Conservation (phyloP, 805 yeast species). For the Yarrowia sp. region DNA sequence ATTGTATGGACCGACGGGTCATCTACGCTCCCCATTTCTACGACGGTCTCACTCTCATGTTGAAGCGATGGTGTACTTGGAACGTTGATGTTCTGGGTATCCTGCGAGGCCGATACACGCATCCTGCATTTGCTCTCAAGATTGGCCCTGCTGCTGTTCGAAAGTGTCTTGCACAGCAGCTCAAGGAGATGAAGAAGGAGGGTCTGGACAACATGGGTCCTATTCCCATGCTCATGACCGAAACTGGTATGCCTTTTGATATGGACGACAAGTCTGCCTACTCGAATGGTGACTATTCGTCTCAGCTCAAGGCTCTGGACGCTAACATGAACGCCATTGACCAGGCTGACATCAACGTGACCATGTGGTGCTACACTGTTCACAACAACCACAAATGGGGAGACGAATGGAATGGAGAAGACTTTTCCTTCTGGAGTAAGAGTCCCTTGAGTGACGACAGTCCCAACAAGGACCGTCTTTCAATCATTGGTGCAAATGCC, state of each 20-base stretch:
- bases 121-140: conserved; percentile 70
- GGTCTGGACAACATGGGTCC: conserved; percentile 63
- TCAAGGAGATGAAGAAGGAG: conserved; percentile 68
- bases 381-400: conserved; percentile 81
- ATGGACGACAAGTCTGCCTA: conserved; percentile 82
- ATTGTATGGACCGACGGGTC: conserved; percentile 66
- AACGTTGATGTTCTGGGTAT: conserved; percentile 89
- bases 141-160: conserved; percentile 80
- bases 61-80: conserved; percentile 82
- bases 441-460: conserved; percentile 50
- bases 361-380: conserved; percentile 83
- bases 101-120: conserved; percentile 72
- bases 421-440: conserved; percentile 80
- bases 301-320: conserved; percentile 82
- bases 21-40: conserved; percentile 86
- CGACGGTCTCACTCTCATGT: conserved; percentile 91
- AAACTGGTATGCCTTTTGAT: conserved; percentile 94
- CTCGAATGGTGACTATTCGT: conserved; percentile 62
- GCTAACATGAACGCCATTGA: conserved; percentile 81
- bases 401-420: conserved; percentile 91
- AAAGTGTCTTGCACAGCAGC: conserved; percentile 70
- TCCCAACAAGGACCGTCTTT: conserved; percentile 24
- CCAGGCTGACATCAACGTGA: conserved; percentile 69
- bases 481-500: background rate
- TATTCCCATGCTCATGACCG: conserved; percentile 80